These are phyloP conservation scores for Nitzschia palea DNA, from an alignment of 108 stramenopile genomes.

Conservation along the genomic window DNA sequence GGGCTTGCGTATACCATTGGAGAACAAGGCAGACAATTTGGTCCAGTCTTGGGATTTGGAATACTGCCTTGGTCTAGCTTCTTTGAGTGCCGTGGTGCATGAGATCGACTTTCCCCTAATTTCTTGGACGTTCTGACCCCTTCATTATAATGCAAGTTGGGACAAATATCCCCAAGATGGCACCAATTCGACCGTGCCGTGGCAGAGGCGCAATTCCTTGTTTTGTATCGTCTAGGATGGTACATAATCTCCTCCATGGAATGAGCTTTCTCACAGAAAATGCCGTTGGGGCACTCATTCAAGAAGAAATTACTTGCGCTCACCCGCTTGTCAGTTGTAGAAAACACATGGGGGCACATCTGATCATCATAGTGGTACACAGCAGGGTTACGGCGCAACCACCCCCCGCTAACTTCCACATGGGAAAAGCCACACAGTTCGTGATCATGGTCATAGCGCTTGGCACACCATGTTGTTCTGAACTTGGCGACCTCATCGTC, in stretches of 20 bases:
- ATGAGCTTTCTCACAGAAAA: slow-evolving; percentile 65
- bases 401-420: slow-evolving; percentile 76
- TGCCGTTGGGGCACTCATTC: slow-evolving; percentile 64
- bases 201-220: slow-evolving; percentile 38
- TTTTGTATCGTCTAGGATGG: slow-evolving; percentile 75
- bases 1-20: slow-evolving; percentile 82
- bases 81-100: slow-evolving; percentile 36
- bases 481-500: slow-evolving; percentile 62
- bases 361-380: slow-evolving; percentile 52
- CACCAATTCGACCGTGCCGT: slow-evolving; percentile 38
- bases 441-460: slow-evolving; percentile 88
- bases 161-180: slow-evolving; percentile 71
- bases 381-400: slow-evolving; percentile 77
- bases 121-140: slow-evolving; percentile 20
- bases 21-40: slow-evolving; percentile 38
- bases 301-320: slow-evolving; percentile 57
- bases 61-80: slow-evolving; percentile 29
- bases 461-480: slow-evolving; percentile 84
- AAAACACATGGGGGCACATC: slow-evolving; percentile 61
- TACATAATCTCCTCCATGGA: slow-evolving; percentile 83
- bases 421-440: slow-evolving; percentile 82
- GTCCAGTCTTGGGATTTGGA: slow-evolving; percentile 27
- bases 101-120: slow-evolving; percentile 14
- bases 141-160: slow-evolving; percentile 56
- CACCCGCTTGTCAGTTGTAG: slow-evolving; percentile 20